These are phyloP conservation scores for Sarocladiaceae sp. DNA, from an alignment of 2,329 filamentous ascomycete species.

Conservation along the genomic window DNA sequence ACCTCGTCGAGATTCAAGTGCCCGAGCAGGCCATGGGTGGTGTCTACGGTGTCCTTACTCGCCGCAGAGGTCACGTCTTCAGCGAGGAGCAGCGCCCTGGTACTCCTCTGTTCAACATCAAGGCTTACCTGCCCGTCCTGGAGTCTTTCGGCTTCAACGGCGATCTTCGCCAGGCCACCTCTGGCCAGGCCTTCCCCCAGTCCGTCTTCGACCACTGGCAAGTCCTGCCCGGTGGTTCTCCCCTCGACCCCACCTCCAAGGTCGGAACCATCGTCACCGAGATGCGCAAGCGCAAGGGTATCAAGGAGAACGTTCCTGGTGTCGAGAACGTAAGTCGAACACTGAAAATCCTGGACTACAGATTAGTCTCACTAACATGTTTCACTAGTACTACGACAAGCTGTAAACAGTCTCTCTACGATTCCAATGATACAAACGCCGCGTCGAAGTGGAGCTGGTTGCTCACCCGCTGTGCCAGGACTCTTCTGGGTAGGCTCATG, in stretches of 20 bases:
- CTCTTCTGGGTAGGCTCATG: conserved; percentile 1
- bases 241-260: conserved; percentile 76
- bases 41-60: conserved; percentile 98
- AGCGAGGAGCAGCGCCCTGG: conserved; percentile 95
- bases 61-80: conserved; percentile 98
- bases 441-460: conserved; percentile 6
- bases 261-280: conserved; percentile 75
- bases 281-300: conserved; percentile 99
- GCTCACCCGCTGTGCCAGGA: conserved; percentile 5
- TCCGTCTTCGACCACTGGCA: conserved; percentile 99
- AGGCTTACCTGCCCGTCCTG: conserved; percentile 93
- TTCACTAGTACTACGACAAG: conserved; percentile 89
- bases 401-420: conserved; percentile 58
- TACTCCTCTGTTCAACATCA: conserved; percentile 99
- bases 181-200: conserved; percentile 98
- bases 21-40: conserved; percentile 98
- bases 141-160: conserved; percentile 99
- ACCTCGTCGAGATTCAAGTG: conserved; percentile 98
- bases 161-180: conserved; percentile 88
- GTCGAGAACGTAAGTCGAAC: conserved; percentile 80
- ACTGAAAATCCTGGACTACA: neutral
- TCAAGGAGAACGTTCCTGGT: conserved; percentile 91
- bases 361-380: conserved; percentile 17
- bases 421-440: conserved; percentile 7
- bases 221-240: conserved; percentile 87